Percentiles rank a stretch among this genome's conserved stretches.
Evolutionary conservation across 768 basidiomycete species (phyloP).

Genomic region (Suillus hirtellus): DNA sequence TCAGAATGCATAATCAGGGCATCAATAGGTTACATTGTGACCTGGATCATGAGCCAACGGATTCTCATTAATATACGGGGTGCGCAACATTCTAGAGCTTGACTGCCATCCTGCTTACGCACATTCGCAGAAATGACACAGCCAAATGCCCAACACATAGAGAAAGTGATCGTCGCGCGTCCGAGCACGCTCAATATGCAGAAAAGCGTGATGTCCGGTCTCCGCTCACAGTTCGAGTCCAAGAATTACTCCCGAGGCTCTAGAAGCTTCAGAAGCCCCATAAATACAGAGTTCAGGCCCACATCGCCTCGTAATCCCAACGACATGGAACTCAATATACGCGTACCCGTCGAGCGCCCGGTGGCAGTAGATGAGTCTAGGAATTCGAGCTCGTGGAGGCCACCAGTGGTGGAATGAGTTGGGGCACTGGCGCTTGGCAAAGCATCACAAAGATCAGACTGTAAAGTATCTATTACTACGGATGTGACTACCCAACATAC

Average conservation of each 20-base stretch:
- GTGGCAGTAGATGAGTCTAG: neutral
- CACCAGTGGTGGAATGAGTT: neutral
- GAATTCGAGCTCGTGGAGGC: neutral
- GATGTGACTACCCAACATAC: neutral
- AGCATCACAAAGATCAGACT: neutral
- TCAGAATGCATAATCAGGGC: no score
- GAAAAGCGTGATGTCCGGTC: neutral
- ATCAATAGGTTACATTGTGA: no score
- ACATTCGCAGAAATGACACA: neutral
- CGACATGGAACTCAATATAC: neutral
- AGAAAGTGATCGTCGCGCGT: neutral
- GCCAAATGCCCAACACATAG: neutral
- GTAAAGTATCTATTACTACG: neutral
- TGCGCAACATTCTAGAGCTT: neutral
- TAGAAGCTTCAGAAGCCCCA: neutral
- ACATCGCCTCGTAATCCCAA: neutral
- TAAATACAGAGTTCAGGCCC: neutral
- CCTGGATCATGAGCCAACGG: neutral
- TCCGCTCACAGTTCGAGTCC: neutral
- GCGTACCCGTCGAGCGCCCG: neutral
- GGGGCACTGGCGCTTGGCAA: neutral
- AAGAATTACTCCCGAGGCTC: neutral
- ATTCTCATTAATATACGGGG: neutral
- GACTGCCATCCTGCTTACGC: neutral
- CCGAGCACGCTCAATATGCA: neutral